Evolutionary conservation across 2,329 filamentous ascomycete genomes (phyloP), one percentile per base, ranked within the genome.

Genomic region (Tolypocladium ovalisporum): DNA sequence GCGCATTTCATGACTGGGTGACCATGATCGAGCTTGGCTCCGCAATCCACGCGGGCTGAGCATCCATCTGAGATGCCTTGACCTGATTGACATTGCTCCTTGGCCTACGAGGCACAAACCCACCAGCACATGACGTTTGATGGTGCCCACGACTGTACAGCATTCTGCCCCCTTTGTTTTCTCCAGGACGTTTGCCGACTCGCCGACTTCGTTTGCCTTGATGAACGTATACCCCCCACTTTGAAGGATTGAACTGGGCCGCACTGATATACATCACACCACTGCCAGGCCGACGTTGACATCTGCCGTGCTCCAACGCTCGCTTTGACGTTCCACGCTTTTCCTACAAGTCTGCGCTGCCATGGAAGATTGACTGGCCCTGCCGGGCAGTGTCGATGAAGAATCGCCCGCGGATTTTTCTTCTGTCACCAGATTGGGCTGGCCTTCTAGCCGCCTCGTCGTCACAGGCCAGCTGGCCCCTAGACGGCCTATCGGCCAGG

Each of bases 91-190:
- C 62, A 62, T 62, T 60, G 61, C 66, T 61, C 63, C 58, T 58
- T 64, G 56, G 63, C 59, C 64, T 19, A 62, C 59, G 65, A 64
- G 61, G 58, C 58, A 57, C 44, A 54, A 57, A 59, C 60, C 65
- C 57, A n/a, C 63, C 58, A 62, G 61, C 56, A 59, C 61, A 63
- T 67, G 65, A 65, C 64, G 58, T 59, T 61, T 66, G 61, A 66
- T 61, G 63, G 64, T 67, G 63, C 61, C 60, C 59, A 62, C 66
- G 65, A 67, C 63, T 70, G 69, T 70, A 68, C 68, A 69, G 57
- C 65, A 63, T 61, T 57, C 58, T 37, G 15, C 51, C 37, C 55
- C 59, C 56, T 55, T 57, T 27, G 59, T 62, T 54, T n/a, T 32
- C 35, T 42, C 56, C 32, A 6, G 54, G 54, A 56, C 34, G 42